Conservation (phyloP, 805 yeast species). For the Zygoascus biomembranicola region DNA sequence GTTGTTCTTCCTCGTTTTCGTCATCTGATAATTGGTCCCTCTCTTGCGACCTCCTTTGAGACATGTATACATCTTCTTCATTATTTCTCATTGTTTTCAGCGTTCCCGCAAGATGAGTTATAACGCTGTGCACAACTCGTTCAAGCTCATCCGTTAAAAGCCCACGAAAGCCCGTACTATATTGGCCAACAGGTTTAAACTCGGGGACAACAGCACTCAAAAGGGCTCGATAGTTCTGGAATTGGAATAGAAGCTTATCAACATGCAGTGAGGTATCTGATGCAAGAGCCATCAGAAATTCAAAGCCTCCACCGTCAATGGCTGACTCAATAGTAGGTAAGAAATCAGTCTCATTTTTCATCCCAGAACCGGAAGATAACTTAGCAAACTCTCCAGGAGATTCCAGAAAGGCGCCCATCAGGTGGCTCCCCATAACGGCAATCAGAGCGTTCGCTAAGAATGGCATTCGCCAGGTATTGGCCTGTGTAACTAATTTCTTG, state of each 20-base stretch:
- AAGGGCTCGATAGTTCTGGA: slow-evolving; percentile 6
- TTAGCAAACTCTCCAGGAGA: neutral
- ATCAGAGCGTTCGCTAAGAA: neutral
- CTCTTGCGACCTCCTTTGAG: neutral
- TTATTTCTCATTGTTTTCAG: slow-evolving; percentile 31
- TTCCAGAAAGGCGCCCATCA: neutral
- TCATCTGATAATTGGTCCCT: slow-evolving; percentile 7
- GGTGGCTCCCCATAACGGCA: neutral
- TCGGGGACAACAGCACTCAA: neutral
- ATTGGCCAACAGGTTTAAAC: neutral
- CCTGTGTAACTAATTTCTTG: neutral
- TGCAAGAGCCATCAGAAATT: slow-evolving; percentile 30
- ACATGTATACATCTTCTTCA: slow-evolving; percentile 28
- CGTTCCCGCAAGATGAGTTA: slow-evolving; percentile 31
- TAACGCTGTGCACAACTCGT: slow-evolving; percentile 22
- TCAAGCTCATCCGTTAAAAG: slow-evolving; percentile 18
- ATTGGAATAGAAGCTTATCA: neutral
- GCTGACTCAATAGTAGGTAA: slow-evolving; percentile 20
- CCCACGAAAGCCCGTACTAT: slow-evolving; percentile 3
- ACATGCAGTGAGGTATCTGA: slow-evolving; percentile 21
- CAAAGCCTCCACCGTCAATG: slow-evolving; percentile 32
- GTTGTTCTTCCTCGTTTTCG: slow-evolving; percentile 35
- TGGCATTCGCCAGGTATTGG: neutral
- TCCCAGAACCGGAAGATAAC: neutral
- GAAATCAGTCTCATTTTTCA: slow-evolving; percentile 13